These are phyloP conservation scores for Polytolypa hystricis DNA, from an alignment of 2,329 filamentous ascomycete species.

Conservation along the genomic window DNA sequence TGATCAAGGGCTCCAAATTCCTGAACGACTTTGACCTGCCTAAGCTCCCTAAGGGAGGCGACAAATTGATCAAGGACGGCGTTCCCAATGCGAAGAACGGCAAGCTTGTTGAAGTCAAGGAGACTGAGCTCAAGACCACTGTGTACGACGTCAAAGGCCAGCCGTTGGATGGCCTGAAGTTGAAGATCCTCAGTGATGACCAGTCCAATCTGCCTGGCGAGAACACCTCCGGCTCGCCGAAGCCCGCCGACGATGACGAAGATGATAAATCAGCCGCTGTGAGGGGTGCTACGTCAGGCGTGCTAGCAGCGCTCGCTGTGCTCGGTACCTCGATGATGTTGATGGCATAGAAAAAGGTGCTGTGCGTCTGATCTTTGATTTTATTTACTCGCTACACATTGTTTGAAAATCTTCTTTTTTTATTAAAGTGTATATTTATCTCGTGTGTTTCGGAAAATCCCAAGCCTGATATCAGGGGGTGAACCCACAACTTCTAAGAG, in stretches of 20 bases:
- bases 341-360: constrained; percentile 2
- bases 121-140: constrained; percentile 44
- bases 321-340: constrained; percentile 7
- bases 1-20: constrained; percentile 59
- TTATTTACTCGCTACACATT: no score
- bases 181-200: constrained; percentile 42
- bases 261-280: constrained; percentile 10
- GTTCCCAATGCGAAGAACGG: constrained; percentile 53
- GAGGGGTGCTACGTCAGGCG: constrained; percentile 8
- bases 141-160: constrained; percentile 48
- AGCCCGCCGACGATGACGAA: background rate
- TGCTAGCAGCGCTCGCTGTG: constrained; percentile 5
- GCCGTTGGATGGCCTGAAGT: constrained; percentile 51
- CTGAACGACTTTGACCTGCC: constrained; percentile 71
- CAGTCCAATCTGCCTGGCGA: constrained; percentile 47
- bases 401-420: no score
- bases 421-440: no score
- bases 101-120: constrained; percentile 50
- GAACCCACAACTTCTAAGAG: no score
- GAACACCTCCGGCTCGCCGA: constrained; percentile 19
- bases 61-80: constrained; percentile 65
- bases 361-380: no score
- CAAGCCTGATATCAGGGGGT: no score
- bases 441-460: no score
- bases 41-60: constrained; percentile 52